Evolutionary conservation across 1,284 basidiomycete genomes (phyloP).

Genomic region (Coniophora puteana): DNA sequence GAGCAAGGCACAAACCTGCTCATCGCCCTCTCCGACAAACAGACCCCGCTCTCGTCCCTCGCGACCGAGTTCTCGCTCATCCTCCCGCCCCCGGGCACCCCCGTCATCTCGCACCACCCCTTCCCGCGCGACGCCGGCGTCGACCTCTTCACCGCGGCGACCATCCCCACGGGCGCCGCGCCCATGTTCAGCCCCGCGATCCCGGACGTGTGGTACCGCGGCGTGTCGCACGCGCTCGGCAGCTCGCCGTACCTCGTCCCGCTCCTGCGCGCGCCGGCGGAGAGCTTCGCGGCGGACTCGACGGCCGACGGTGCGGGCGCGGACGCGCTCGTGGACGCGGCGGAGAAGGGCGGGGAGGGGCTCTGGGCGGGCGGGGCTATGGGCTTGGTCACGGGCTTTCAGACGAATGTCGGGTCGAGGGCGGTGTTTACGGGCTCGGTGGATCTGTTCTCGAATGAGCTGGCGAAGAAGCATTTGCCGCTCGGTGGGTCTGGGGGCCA

Average conservation of each 20-base stretch:
- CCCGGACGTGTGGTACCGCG: constrained; percentile 72
- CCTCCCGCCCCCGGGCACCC: constrained; percentile 69
- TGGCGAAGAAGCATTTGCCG: constrained; percentile 58
- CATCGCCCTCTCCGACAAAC: constrained; percentile 73
- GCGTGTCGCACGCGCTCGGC: constrained; percentile 70
- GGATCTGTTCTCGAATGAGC: constrained; percentile 75
- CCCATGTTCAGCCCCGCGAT: constrained; percentile 46
- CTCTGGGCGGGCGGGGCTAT: constrained; percentile 77
- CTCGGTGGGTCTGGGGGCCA: no score
- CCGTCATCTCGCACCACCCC: constrained; percentile 75
- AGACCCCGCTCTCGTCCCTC: constrained; percentile 66
- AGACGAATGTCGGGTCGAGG: constrained; percentile 76
- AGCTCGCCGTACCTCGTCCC: constrained; percentile 83
- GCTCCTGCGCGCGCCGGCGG: constrained; percentile 72
- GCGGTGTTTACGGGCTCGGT: constrained; percentile 82
- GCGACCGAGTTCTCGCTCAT: constrained; percentile 77
- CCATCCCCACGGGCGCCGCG: constrained; percentile 54
- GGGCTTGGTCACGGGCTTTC: constrained; percentile 84
- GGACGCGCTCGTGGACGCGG: constrained; percentile 57
- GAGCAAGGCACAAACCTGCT: constrained; percentile 80
- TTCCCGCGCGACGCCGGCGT: constrained; percentile 54
- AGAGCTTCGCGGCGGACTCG: constrained; percentile 68
- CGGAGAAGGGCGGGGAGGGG: constrained; percentile 70
- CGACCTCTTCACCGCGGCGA: no score
- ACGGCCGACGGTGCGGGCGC: constrained; percentile 55